Conservation (phyloP, 176 grass and related monocot species). For the Sorghum bicolor region DNA sequence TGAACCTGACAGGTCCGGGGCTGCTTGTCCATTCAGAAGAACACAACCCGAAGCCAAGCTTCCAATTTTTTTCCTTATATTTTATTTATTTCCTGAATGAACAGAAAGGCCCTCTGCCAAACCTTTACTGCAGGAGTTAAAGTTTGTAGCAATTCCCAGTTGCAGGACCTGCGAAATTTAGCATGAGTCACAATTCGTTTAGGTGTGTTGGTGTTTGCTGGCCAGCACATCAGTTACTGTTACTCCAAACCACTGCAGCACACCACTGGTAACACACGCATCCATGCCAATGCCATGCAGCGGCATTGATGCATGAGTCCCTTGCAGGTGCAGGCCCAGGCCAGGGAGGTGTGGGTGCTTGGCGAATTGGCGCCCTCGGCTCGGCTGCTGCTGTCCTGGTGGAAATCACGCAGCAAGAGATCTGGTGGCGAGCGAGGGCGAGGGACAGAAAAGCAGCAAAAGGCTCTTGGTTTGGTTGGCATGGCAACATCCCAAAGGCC, state of each 20-base stretch:
- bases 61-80: background rate
- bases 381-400: background rate
- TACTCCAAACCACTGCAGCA: background rate
- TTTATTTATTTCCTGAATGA: background rate
- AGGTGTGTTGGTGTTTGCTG: background rate
- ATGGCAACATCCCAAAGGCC: conserved; percentile 14
- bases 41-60: background rate
- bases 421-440: background rate
- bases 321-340: background rate
- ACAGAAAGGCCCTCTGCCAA: background rate
- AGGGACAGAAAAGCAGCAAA: conserved; percentile 16
- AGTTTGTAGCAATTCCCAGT: background rate
- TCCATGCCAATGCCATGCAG: background rate
- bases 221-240: background rate
- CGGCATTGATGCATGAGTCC: background rate
- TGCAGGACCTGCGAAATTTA: background rate
- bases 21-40: conserved; percentile 23
- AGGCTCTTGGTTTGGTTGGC: conserved; percentile 4
- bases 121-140: background rate
- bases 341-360: background rate
- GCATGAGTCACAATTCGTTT: background rate
- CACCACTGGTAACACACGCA: background rate
- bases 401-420: conserved; percentile 39
- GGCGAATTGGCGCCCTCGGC: background rate
- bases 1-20: conserved; percentile 20